These are phyloP conservation scores for Vaccinium darrowii DNA, from an alignment of 148 eudicot genomes.

Conservation along the genomic window DNA sequence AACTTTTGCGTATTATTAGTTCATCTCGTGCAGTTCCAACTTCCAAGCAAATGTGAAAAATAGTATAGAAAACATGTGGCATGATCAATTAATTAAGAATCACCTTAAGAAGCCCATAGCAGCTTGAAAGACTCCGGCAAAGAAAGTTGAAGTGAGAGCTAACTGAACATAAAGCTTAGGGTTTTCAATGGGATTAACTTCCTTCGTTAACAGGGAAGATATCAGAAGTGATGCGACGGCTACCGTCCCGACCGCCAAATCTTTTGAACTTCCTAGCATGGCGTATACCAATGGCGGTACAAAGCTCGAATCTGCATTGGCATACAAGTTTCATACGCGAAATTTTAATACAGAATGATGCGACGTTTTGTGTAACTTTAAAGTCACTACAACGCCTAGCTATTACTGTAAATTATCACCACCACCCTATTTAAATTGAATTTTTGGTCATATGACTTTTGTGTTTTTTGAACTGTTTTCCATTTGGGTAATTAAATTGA, in stretches of 20 bases:
- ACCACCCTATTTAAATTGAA: background rate
- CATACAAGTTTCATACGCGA: background rate
- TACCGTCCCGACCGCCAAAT: conserved; percentile 56
- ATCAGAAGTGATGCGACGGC: conserved; percentile 61
- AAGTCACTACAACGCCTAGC: no score
- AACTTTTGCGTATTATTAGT: no score
- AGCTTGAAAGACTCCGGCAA: conserved; percentile 59
- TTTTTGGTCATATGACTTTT: no score
- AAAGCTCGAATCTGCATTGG: conserved; percentile 59
- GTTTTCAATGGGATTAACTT: conserved; percentile 37
- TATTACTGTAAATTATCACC: background rate
- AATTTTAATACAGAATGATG: background rate
- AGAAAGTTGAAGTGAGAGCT: conserved; percentile 58
- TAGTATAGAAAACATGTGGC: background rate
- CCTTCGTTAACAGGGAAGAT: conserved; percentile 43
- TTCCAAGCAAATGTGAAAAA: no score
- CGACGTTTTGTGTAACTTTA: background rate
- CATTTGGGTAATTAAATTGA: no score
- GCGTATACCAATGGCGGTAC: conserved; percentile 65
- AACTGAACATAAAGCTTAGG: conserved; percentile 43
- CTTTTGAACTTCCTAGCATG: conserved; percentile 60
- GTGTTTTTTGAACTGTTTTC: no score
- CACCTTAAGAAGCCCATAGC: conserved; percentile 59
- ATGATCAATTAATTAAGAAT: background rate
- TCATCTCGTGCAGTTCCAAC: no score